These are phyloP conservation scores for Orychophragmus violaceus DNA, from an alignment of 345 rosid species.

Conservation along the genomic window DNA sequence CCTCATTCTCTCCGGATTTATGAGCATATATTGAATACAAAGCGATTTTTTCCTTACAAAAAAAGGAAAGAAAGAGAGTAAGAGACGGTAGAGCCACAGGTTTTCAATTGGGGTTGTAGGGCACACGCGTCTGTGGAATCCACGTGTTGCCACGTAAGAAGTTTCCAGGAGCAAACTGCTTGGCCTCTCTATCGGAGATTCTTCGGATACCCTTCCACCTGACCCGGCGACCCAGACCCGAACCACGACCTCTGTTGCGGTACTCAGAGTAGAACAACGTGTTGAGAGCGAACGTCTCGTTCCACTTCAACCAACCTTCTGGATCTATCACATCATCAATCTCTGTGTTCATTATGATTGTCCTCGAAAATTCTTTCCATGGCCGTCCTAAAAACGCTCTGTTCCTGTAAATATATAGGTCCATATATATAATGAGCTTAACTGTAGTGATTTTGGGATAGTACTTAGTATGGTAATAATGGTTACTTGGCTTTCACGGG, in stretches of 20 bases:
- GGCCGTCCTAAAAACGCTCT: slow-evolving; percentile 70
- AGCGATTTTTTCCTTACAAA: too few relatives aligned
- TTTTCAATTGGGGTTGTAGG: slow-evolving; percentile 33
- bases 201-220: slow-evolving; percentile 54
- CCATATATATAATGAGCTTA: not conserved
- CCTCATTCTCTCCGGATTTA: too few relatives aligned
- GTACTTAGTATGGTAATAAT: too few relatives aligned
- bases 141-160: slow-evolving; percentile 45
- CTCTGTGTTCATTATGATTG: slow-evolving; percentile 50
- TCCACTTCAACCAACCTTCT: slow-evolving; percentile 66
- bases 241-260: slow-evolving; percentile 57
- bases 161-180: slow-evolving; percentile 26
- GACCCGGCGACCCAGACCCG: slow-evolving; percentile 37
- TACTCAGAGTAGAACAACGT: slow-evolving; percentile 55
- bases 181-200: slow-evolving; percentile 13
- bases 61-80: too few relatives aligned
- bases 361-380: slow-evolving; percentile 52
- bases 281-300: slow-evolving; percentile 38
- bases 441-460: not conserved
- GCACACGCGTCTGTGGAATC: slow-evolving; percentile 44
- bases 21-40: too few relatives aligned
- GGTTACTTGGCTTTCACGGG: slow-evolving; percentile 33
- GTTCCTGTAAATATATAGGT: slow-evolving; percentile 7
- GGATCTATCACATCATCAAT: slow-evolving; percentile 54
- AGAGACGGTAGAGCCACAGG: too few relatives aligned